Base-by-base conservation (phyloP, 805 yeast genomes). In the Wickerhamomyces kurtzmanii region DNA sequence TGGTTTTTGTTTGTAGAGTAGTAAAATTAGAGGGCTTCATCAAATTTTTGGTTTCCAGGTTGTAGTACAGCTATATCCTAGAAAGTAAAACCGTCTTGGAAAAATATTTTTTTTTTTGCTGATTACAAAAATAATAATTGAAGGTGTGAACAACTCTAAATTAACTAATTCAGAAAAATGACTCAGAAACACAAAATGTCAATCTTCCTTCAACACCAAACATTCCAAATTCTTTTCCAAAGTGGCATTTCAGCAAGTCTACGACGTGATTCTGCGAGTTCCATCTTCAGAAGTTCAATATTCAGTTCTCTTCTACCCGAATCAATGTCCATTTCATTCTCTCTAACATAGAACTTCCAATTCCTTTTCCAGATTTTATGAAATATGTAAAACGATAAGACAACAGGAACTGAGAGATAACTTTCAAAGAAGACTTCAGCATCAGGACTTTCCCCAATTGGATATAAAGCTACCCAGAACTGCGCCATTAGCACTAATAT, bases 381-480 rank as follows among this genome's bases (percentile, higher is more conserved):
- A 34, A 58, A 68, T 12, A 68, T 12, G 53, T 67, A 76, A 53
- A 72, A 67, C 3, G 53, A 68, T 20, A 82, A 30, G 22, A 78
- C 59, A 26, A 81, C 67, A 12, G 83, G 82, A 32, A 65, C 62
- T 9, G 84, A 71, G 41, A 83, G 58, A 52, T 75, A 82, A 15
- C 71, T 58, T 46, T 66, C 57, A 62, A 83, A 83, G 64, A 83
- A 83, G 24, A 42, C 54, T 22, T 53, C 42, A 7, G 83, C 81
- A 46, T 56, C 61, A 29, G 79, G 71, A 8, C 52, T 25, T 6
- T 33, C 59, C 10, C 73, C 72, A 25, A 73, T 46, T 30, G 94
- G 94, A 65, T 64, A 82, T 23, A 80, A 56, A 6, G 91, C 87
- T 33, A 77, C 65, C 84, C 89, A 84, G 62, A 84, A 81, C 56